Percentiles rank a stretch among this genome's conserved stretches.
phyloP scores from a whole-genome alignment of 495 filamentous ascomycete species.

The Friedmanniomyces endolithicus region DNA sequence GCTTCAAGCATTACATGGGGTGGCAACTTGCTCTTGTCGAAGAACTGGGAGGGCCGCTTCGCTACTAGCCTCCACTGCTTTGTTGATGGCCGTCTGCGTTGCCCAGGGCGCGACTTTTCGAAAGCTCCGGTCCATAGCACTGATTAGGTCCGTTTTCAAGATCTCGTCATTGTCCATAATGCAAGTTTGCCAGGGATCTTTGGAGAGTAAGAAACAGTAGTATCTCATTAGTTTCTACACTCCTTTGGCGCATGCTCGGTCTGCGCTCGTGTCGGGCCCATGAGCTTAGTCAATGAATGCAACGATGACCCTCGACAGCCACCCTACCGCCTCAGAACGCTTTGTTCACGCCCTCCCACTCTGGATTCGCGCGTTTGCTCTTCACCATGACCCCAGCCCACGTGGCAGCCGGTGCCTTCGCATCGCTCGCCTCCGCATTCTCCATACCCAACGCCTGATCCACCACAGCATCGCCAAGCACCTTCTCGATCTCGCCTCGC shows the following conservation, averaged over 20 bases:
- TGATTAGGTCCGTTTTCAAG: too few relatives aligned
- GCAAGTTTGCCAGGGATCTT: neutral
- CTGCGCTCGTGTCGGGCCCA: neutral
- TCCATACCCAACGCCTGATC: slow-evolving; percentile 30
- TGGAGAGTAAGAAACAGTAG: neutral
- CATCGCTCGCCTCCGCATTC: neutral
- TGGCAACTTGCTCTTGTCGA: too few relatives aligned
- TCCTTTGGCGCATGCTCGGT: neutral
- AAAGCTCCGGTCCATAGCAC: too few relatives aligned
- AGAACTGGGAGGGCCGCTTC: too few relatives aligned
- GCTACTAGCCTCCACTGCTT: too few relatives aligned
- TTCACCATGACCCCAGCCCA: slow-evolving; percentile 29
- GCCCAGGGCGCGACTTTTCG: too few relatives aligned
- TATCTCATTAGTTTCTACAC: neutral
- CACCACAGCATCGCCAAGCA: slow-evolving; percentile 36
- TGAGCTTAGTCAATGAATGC: neutral
- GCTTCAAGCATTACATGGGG: neutral
- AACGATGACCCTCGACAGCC: neutral
- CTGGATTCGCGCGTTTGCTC: slow-evolving; percentile 19
- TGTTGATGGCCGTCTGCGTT: too few relatives aligned
- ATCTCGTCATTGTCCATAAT: too few relatives aligned
- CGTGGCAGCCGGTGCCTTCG: slow-evolving; percentile 32
- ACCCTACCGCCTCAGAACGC: slow-evolving; percentile 26
- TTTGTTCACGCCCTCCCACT: slow-evolving; percentile 33
- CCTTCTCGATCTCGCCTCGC: slow-evolving; percentile 35